Percentiles rank a stretch among this genome's conserved stretches.
Conservation (phyloP, 495 filamentous ascomycete species). For the Penicillium mononematosum region DNA sequence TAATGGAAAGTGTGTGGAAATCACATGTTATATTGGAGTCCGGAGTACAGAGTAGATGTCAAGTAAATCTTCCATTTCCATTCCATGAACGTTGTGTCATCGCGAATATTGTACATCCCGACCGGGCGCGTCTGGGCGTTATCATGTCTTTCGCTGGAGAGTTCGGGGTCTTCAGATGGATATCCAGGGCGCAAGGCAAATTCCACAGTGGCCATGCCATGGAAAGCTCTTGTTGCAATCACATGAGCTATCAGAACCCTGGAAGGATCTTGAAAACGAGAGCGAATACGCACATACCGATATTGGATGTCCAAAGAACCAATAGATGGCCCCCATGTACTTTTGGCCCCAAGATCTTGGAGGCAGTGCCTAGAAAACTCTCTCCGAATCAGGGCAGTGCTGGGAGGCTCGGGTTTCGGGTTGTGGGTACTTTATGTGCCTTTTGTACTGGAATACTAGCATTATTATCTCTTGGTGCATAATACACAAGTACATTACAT, state of each 20-base stretch:
- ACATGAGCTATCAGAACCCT: neutral
- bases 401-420: neutral
- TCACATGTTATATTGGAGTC: neutral
- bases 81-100: slow-evolving; percentile 19
- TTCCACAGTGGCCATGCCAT: neutral
- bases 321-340: neutral
- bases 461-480: too few relatives aligned
- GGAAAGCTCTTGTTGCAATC: neutral
- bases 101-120: neutral
- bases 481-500: too few relatives aligned
- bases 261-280: neutral
- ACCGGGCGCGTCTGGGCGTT: slow-evolving; percentile 7
- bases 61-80: slow-evolving; percentile 10
- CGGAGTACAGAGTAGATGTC: neutral
- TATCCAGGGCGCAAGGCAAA: slow-evolving; percentile 3
- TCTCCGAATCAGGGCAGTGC: neutral
- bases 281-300: neutral
- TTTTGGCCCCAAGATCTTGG: neutral
- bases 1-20: neutral
- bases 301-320: neutral
- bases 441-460: too few relatives aligned
- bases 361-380: slow-evolving; percentile 2
- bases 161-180: slow-evolving; percentile 22
- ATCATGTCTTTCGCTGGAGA: slow-evolving; percentile 6
- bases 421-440: too few relatives aligned